Evolutionary conservation across 441 rosid genomes (phyloP).

Genomic region (Pelargonium fulgidum): DNA sequence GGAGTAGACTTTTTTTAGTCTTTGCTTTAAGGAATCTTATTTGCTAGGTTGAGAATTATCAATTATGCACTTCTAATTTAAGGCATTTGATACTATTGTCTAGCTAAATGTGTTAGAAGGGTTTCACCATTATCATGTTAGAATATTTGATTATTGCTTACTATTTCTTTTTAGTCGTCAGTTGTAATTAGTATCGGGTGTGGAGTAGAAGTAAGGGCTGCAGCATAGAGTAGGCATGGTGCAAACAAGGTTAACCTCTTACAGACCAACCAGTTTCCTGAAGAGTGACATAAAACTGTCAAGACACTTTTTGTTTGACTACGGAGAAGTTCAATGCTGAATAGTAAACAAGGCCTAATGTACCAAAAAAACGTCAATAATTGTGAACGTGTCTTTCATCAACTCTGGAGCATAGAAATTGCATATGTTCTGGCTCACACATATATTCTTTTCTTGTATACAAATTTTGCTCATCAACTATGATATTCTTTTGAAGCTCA

Average conservation of each 20-base stretch:
- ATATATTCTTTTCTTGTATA: background rate
- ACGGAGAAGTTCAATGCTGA: background rate
- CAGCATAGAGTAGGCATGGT: background rate
- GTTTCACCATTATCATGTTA: background rate
- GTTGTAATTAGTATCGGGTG: background rate
- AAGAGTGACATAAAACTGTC: background rate
- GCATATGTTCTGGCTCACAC: background rate
- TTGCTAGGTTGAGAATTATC: background rate
- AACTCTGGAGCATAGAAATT: background rate
- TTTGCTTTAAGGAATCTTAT: background rate
- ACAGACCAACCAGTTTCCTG: no score
- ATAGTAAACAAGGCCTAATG: background rate
- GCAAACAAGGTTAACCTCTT: background rate
- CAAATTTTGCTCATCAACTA: constrained; percentile 13
- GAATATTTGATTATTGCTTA: background rate
- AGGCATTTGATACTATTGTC: background rate
- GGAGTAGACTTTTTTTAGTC: background rate
- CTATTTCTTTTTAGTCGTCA: background rate
- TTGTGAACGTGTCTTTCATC: background rate
- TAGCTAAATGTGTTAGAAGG: background rate
- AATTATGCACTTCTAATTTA: background rate
- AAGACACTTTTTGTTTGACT: background rate
- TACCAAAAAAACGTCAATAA: background rate
- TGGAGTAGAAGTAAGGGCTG: background rate
- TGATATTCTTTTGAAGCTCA: constrained; percentile 52